Evolutionary conservation across 2,329 filamentous ascomycete species (phyloP).

Genomic region (Diaporthe citrichinensis): DNA sequence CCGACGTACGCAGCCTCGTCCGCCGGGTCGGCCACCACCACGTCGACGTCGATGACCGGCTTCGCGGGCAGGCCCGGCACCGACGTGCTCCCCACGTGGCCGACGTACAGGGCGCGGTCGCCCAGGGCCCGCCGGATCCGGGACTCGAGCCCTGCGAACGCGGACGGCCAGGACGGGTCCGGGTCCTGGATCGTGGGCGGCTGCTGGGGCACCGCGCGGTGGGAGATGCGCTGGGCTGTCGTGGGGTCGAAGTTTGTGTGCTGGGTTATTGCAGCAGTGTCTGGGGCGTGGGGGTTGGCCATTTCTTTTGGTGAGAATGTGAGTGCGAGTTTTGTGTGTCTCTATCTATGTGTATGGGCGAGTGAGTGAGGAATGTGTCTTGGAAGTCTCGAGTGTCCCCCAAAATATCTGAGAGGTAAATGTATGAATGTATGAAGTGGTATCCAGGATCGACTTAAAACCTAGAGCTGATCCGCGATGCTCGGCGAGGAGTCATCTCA

Average conservation of each 20-base stretch:
- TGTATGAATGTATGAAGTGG: not conserved
- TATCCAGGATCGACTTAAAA: not conserved
- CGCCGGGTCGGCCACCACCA: slow-evolving; percentile 32
- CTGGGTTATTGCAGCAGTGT: not conserved
- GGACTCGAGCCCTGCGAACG: not conserved
- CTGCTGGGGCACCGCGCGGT: not conserved
- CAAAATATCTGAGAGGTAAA: too few relatives aligned
- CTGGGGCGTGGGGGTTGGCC: not conserved
- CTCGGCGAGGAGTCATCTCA: slow-evolving; percentile 10
- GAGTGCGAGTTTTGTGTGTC: not conserved
- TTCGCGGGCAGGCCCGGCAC: slow-evolving; percentile 24
- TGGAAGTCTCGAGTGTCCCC: not conserved
- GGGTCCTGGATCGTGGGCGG: not conserved
- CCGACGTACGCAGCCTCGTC: slow-evolving; percentile 31
- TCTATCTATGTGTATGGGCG: not conserved
- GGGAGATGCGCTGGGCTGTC: not conserved
- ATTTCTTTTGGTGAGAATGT: too few relatives aligned
- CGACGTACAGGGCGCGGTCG: not conserved
- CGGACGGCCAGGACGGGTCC: not conserved
- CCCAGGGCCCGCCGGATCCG: slow-evolving; percentile 29
- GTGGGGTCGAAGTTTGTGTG: not conserved
- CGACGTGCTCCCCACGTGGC: slow-evolving; percentile 32
- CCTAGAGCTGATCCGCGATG: not conserved
- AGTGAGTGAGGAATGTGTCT: not conserved
- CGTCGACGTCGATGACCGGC: slow-evolving; percentile 35